Base-by-base conservation (phyloP, 1,284 basidiomycete species). In the Moesziomyces parantarcticus region DNA sequence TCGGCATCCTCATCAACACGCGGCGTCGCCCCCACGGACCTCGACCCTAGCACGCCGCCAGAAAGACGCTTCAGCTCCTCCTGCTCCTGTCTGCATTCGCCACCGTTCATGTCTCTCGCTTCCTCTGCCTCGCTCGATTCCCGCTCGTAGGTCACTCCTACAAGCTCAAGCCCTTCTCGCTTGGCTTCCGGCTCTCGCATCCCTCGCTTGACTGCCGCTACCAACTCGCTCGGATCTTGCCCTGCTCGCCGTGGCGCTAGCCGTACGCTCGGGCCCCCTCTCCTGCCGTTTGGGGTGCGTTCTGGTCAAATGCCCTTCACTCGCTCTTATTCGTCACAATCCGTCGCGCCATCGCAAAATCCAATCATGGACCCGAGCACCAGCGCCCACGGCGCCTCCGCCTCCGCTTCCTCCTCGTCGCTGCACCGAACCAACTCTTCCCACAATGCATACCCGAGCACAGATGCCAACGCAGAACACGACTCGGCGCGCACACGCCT, bases 401-500 rank as follows among this genome's bases (percentile, higher is more conserved):
- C 43, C 43, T 43, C 22, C 46, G 5, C 32, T 21, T 22, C 50
- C 29, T 36, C 48, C 21, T 61, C 58, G 5, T 60, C 53, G 6
- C 26, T 46, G 23, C 54, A 46, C 32, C 44, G 44, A 9, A 25
- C 47, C 11, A 39, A 14, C 23, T 56, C 48, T 29, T 39, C 42
- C 8, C 56, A 36, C 11, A 42, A 50, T 39, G 22, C 55, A 21
- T 40, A 45, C n/a, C 29, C 47, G 21, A 26, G 39, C 25, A 32
- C 58, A 4, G 39, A 53, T 25, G 43, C 50, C 4, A 43, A 39
- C 1, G 45, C 44, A 2, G 53, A 66, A 14, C 52, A 42, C 44
- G 58, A 67, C 2, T 50, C 55, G 10, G n/a, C 65, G 16, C n/a
- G 43, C 8, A 51, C 65, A 3, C 55, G 65, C 25, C 45, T 68